A percentile compares a stretch with the other conserved stretches of the same genome.
phyloP scores from a whole-genome alignment of 176 grass and related monocot genomes.

The Zea luxurians region DNA sequence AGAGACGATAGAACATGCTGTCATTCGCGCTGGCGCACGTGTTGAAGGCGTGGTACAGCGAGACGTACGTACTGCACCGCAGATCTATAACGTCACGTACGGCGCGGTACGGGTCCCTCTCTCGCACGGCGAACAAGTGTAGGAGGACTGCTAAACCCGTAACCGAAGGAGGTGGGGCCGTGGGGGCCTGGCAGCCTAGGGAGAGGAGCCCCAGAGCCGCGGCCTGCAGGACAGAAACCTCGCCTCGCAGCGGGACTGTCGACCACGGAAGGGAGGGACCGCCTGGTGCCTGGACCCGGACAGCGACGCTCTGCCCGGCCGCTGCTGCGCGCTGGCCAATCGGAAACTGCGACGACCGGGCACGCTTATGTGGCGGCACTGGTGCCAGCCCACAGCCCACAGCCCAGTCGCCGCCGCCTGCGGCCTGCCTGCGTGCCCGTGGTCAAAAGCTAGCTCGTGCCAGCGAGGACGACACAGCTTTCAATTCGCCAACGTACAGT shows the following conservation, averaged over 20 bases:
- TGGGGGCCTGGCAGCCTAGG: too few relatives aligned
- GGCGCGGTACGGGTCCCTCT: too few relatives aligned
- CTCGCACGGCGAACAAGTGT: too few relatives aligned
- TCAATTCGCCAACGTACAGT: too few relatives aligned
- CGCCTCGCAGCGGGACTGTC: background rate
- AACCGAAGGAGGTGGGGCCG: too few relatives aligned
- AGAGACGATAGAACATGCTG: background rate
- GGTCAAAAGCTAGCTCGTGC: background rate
- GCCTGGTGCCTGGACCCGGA: background rate
- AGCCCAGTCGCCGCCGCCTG: background rate
- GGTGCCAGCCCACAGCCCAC: background rate
- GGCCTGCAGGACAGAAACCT: background rate
- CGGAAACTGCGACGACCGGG: background rate
- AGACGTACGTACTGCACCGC: background rate
- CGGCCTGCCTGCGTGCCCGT: background rate
- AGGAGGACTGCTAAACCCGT: too few relatives aligned
- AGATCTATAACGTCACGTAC: background rate
- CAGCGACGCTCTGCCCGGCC: background rate
- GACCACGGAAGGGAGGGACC: background rate
- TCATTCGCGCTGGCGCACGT: background rate
- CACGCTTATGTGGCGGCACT: background rate
- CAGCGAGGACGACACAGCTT: too few relatives aligned
- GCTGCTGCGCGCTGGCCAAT: slow-evolving; percentile 1
- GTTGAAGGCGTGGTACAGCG: background rate
- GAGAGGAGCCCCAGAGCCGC: too few relatives aligned